phyloP scores from a whole-genome alignment of 768 basidiomycete genomes.

The Rhizopogon rudus region DNA sequence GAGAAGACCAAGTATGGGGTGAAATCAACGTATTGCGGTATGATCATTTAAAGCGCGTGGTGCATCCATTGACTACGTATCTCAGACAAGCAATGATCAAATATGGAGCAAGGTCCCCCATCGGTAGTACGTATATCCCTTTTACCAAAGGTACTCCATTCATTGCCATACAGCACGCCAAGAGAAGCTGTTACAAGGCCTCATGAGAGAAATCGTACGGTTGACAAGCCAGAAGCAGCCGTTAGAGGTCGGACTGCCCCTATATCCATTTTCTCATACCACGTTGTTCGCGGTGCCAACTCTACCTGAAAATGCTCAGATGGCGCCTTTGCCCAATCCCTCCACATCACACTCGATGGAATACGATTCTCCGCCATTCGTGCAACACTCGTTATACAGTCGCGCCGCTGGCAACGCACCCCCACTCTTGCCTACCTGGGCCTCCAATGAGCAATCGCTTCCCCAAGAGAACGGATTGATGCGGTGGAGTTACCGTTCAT shows the following conservation, averaged over 20 bases:
- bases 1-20: constrained; percentile 79
- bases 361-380: neutral
- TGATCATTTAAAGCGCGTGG: constrained; percentile 9
- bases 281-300: constrained; percentile 54
- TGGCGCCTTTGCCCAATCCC: constrained; percentile 26
- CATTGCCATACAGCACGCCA: constrained; percentile 56
- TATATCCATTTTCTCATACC: constrained; percentile 76
- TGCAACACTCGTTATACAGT: neutral
- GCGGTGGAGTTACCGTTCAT: neutral
- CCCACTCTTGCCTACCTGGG: neutral
- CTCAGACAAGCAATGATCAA: constrained; percentile 77
- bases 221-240: constrained; percentile 80
- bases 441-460: neutral
- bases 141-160: constrained; percentile 1
- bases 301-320: constrained; percentile 23
- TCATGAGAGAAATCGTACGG: constrained; percentile 82
- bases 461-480: neutral
- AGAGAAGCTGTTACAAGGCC: constrained; percentile 73
- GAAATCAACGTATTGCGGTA: constrained; percentile 83
- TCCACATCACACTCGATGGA: neutral
- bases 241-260: constrained; percentile 72
- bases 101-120: constrained; percentile 75
- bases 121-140: constrained; percentile 58
- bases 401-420: neutral
- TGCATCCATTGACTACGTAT: constrained; percentile 3